phyloP scores from a whole-genome alignment of 768 basidiomycete species.

The Phaeotremella fagi region DNA sequence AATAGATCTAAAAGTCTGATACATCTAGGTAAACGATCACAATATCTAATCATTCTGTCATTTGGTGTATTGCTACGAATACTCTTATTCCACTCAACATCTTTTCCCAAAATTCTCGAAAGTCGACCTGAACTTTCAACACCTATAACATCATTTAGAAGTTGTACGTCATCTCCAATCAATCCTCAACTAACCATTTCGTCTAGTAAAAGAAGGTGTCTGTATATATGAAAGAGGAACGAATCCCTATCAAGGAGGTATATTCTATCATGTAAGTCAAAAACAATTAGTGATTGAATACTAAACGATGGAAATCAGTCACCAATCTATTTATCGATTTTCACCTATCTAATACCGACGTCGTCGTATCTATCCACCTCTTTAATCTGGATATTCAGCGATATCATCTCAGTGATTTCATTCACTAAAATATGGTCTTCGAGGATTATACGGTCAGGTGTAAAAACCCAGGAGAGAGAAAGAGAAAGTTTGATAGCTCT shows the following conservation, averaged over 20 bases:
- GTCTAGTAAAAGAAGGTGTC: constrained; percentile 79
- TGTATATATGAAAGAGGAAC: constrained; percentile 71
- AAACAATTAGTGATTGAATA: too few relatives aligned
- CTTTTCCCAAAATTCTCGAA: constrained; percentile 56
- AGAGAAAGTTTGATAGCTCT: constrained; percentile 62
- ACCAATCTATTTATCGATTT: constrained; percentile 69
- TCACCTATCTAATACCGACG: constrained; percentile 64
- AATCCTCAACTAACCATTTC: constrained; percentile 6
- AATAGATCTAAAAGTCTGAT: too few relatives aligned
- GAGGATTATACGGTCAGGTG: constrained; percentile 47
- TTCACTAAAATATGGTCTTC: constrained; percentile 65
- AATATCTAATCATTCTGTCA: not conserved
- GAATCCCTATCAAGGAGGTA: constrained; percentile 80
- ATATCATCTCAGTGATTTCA: constrained; percentile 64
- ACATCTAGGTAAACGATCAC: too few relatives aligned
- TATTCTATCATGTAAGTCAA: constrained; percentile 72
- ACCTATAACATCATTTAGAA: constrained; percentile 70
- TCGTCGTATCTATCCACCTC: constrained; percentile 55
- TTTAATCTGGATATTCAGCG: constrained; percentile 63
- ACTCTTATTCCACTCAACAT: constrained; percentile 54
- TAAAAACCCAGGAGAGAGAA: constrained; percentile 50
- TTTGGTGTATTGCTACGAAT: constrained; percentile 4
- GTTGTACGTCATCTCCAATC: constrained; percentile 55
- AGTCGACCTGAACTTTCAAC: constrained; percentile 74
- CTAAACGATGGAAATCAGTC: constrained; percentile 55